phyloP scores from a whole-genome alignment of 345 rosid species.

The Salix arbutifolia region DNA sequence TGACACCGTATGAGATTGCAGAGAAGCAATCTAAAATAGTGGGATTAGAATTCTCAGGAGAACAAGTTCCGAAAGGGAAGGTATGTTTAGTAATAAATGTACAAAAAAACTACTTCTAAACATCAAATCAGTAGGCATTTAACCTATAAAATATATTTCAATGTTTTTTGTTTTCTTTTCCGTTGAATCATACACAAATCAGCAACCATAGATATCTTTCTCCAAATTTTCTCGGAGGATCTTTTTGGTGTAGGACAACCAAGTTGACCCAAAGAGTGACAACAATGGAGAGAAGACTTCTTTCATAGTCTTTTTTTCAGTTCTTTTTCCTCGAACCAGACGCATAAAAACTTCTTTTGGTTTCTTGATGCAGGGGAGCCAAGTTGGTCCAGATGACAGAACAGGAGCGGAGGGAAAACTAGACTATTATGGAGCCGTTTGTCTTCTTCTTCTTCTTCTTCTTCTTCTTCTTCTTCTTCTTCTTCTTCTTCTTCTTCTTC shows the following conservation, averaged over 20 bases:
- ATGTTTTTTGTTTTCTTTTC: too few species aligned
- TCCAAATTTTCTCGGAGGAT: neutral
- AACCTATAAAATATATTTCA: neutral
- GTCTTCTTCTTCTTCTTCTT: too few species aligned
- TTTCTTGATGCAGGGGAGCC: too few species aligned
- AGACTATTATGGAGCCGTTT: too few species aligned
- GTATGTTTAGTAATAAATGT: neutral
- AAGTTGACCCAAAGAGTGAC: neutral
- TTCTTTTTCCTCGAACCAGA: too few species aligned
- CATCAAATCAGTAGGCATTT: neutral
- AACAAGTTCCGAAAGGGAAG: neutral
- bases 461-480: too few species aligned
- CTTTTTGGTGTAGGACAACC: neutral
- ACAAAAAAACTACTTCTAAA: neutral
- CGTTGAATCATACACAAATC: too few species aligned
- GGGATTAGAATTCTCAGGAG: neutral
- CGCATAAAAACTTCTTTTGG: too few species aligned
- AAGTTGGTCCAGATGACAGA: too few species aligned
- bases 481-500: too few species aligned
- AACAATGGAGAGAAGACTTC: neutral
- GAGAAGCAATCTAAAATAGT: neutral
- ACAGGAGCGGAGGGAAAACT: too few species aligned
- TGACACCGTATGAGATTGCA: neutral
- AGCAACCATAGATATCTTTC: too few species aligned
- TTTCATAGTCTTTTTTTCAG: neutral